Evolutionary conservation across 306 rosid genomes (phyloP), one percentile per base, ranked within the genome.

Genomic region (Sicyos edulis): DNA sequence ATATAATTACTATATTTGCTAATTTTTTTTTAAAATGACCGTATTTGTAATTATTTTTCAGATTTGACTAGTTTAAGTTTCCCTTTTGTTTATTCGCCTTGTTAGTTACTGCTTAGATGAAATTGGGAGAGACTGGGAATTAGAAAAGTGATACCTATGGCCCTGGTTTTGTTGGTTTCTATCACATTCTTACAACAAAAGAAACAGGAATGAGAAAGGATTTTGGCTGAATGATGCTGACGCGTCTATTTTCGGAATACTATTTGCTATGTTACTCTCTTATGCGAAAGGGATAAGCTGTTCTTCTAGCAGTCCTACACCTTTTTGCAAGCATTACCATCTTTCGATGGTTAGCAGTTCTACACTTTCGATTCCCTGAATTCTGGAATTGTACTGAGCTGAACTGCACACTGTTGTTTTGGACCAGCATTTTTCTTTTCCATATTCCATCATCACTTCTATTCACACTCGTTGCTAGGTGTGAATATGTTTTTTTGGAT

Each of bases 321-420:
- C 5, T 34, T 34, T 34, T 34, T 34, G 4, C 2, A 34, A 3
- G 5, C 40, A 5, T 5, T 5, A 37, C 44, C 44, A n/a, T 32
- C 37, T 32, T 32, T 32, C 37, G 37, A 32, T 32, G 37, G 37
- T 32, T 2, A 32, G 4, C 9, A 47, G 14, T 47, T 4, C 15
- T 47, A 47, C 51, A 11, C 64, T 12, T 59, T 26, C 11, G 40
- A 19, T 40, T n/a, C 26, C n/a, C 12, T 40, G 29, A 16, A 19
- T 17, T 40, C 15, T 64, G 16, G 15, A 17, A 42, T 11, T 42
- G 0, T 42, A 64, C 32, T 64, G 44, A 37, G 6, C 44, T 42
- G 70, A 64, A 19, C n/a, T 66, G 53, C 71, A 17, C 37, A 12
- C 29, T 65, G 19, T 65, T 21, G 55, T 44, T 20, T 66, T 45